Base-by-base conservation (phyloP, 2,329 filamentous ascomycete species). In the Arthroderma sp. region DNA sequence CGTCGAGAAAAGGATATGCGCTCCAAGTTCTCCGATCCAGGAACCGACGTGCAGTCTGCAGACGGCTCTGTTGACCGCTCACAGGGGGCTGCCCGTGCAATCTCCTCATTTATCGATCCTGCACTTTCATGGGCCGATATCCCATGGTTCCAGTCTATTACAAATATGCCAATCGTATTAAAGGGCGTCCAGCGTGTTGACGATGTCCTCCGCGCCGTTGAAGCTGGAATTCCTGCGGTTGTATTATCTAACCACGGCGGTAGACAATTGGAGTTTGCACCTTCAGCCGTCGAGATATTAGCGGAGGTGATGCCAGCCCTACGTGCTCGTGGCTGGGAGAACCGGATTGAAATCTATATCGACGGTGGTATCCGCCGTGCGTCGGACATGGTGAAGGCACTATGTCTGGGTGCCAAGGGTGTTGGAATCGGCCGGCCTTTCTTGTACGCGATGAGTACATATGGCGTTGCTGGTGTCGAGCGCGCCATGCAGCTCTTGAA, bases 1-100 rank as follows among this genome's bases (percentile, higher is more conserved):
- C 80, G 91, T 34, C 76, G 91, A 53, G 91, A 98, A 65, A 98
- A 96, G 70, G 91, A 96, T 62, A 96, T 96, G 91, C 84, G 91
- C 34, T 78, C 76, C 52, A 96, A 96, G 65, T 94, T 93, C 61
- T 78, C 77, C 33, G 89, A 94, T 54, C 75, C 76, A 9, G 89
- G 88, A 6, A 83, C 82, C 29, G 83, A 80, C 57, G 85, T 96
- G 9, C 91, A 96, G 65, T 66, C 65, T 46, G 70, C 69, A 8
- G 67, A 66, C 38, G 85, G 83, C 42, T 31, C 50, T 5, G 85
- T 89, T 15, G 88, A 96, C 64, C 86, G 79, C 49, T 84, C 79
- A 11, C 91, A 98, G 69, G 91, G 91, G 42, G 91, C 89, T 1
- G 89, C 91, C 4, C 79, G 91, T 50, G 91, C 91, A 50, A 98